phyloP scores from a whole-genome alignment of 2,329 filamentous ascomycete genomes.

The Aspergillus texensis region DNA sequence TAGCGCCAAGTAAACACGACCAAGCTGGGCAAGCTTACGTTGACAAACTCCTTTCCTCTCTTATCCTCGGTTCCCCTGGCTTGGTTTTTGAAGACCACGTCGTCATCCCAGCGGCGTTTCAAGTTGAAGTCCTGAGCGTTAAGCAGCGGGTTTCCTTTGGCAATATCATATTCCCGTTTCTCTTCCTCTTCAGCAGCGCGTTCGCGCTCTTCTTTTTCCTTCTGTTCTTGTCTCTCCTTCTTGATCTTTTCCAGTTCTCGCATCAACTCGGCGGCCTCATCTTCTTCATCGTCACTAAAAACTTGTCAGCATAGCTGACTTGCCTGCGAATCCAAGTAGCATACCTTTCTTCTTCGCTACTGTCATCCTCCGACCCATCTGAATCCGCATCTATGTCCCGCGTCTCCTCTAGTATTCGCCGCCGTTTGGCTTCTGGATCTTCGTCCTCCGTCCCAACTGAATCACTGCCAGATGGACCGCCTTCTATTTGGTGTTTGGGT shows the following conservation, averaged over 20 bases:
- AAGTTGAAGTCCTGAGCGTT: conserved; percentile 88
- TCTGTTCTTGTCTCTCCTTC: conserved; percentile 77
- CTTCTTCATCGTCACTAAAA: conserved; percentile 69
- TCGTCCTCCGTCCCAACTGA: conserved; percentile 56
- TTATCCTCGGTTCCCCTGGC: conserved; percentile 91
- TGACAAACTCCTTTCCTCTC: conserved; percentile 94
- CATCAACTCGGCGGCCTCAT: conserved; percentile 86
- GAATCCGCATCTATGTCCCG: conserved; percentile 84
- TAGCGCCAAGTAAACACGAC: conserved; percentile 22
- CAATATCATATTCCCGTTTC: conserved; percentile 83
- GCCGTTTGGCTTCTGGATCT: conserved; percentile 78
- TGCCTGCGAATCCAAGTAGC: conserved; percentile 9
- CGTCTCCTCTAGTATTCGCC: conserved; percentile 84
- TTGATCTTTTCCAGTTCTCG: conserved; percentile 94
- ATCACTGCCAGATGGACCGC: conserved; percentile 42
- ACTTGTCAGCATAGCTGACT: conserved; percentile 33
- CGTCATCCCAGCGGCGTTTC: conserved; percentile 89
- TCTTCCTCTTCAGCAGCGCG: conserved; percentile 80
- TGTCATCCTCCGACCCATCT: conserved; percentile 63
- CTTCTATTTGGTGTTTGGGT: conserved; percentile 68
- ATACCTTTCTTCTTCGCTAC: conserved; percentile 63
- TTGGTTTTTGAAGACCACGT: conserved; percentile 99
- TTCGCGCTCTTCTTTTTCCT: conserved; percentile 81
- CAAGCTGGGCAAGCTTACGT: conserved; percentile 59
- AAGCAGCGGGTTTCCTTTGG: conserved; percentile 86